Evolutionary conservation across 2,329 filamentous ascomycete species (phyloP).

Genomic region (Davidsoniella eucalypti): DNA sequence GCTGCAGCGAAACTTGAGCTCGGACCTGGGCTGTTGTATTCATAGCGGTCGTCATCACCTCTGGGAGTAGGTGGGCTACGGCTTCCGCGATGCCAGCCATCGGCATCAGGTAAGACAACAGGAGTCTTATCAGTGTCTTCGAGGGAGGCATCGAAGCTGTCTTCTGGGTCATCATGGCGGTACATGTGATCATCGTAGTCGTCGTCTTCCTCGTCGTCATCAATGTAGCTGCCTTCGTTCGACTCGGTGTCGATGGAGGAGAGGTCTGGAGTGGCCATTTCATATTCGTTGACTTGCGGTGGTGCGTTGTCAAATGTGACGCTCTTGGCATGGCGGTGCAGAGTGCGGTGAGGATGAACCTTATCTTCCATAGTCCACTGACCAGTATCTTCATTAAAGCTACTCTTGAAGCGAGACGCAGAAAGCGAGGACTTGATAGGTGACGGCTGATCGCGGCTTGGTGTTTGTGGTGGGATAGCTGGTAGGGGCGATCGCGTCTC

Average conservation of each 20-base stretch:
- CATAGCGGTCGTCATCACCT: constrained; percentile 39
- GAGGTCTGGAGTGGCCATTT: constrained; percentile 93
- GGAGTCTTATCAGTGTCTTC: constrained; percentile 96
- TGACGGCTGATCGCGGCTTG: constrained; percentile 56
- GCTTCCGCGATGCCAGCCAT: constrained; percentile 58
- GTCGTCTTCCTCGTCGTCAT: constrained; percentile 57
- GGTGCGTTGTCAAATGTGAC: constrained; percentile 92
- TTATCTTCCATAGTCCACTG: constrained; percentile 52
- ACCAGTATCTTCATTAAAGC: constrained; percentile 51
- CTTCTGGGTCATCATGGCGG: constrained; percentile 35
- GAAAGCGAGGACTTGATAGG: constrained; percentile 84
- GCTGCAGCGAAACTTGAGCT: constrained; percentile 25
- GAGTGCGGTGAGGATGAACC: constrained; percentile 44
- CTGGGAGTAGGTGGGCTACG: constrained; percentile 20
- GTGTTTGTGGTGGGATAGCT: constrained; percentile 26
- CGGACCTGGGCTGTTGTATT: constrained; percentile 49
- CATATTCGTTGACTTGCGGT: constrained; percentile 92
- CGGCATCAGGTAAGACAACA: constrained; percentile 85
- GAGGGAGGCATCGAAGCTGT: constrained; percentile 89
- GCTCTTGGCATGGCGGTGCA: constrained; percentile 82
- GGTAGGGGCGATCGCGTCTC: constrained; percentile 11
- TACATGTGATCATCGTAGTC: constrained; percentile 49
- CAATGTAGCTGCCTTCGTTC: constrained; percentile 84
- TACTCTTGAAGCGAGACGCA: constrained; percentile 45
- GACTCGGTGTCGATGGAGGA: constrained; percentile 82